Conservation (phyloP, 768 basidiomycete species). For the Trametes villosa region DNA sequence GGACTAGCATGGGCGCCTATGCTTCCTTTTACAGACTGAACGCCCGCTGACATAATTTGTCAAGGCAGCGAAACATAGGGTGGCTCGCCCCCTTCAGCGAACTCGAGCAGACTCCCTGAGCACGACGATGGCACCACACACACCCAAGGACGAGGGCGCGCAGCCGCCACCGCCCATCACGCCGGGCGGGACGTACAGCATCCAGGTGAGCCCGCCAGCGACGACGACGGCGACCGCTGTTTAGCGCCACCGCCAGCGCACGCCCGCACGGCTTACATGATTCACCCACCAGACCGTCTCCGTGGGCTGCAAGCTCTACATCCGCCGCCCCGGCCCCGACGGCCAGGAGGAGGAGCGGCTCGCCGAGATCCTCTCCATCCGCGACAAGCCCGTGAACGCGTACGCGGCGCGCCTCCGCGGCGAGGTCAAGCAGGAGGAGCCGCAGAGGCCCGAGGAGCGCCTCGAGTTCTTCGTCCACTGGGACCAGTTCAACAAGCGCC, state of each 20-base stretch:
- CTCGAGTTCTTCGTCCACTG: slow-evolving; percentile 98
- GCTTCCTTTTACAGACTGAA: too few species aligned
- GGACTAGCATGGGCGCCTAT: background rate
- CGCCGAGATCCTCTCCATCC: slow-evolving; percentile 94
- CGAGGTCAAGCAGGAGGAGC: slow-evolving; percentile 49
- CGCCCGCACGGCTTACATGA: slow-evolving; percentile 25
- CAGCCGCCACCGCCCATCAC: slow-evolving; percentile 65
- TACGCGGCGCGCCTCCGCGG: slow-evolving; percentile 55
- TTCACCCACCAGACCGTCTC: slow-evolving; percentile 67
- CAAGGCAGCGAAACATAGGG: slow-evolving; percentile 17
- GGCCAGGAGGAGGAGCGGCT: slow-evolving; percentile 86
- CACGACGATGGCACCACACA: slow-evolving; percentile 34
- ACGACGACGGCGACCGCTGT: slow-evolving; percentile 30
- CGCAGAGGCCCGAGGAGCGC: slow-evolving; percentile 68
- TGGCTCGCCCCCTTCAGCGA: background rate
- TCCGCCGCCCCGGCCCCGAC: slow-evolving; percentile 75
- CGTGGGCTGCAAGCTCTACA: slow-evolving; percentile 96
- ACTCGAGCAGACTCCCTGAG: background rate
- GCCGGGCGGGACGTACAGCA: slow-evolving; percentile 74
- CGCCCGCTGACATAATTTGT: slow-evolving; percentile 19
- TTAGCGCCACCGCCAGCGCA: slow-evolving; percentile 26
- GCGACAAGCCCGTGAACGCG: slow-evolving; percentile 76
- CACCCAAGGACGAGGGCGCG: slow-evolving; percentile 41
- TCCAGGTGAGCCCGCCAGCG: slow-evolving; percentile 58
- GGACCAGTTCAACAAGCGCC: slow-evolving; percentile 98